These are phyloP conservation scores for Rhodofomes roseus DNA, from an alignment of 1,284 basidiomycete species.

Conservation along the genomic window DNA sequence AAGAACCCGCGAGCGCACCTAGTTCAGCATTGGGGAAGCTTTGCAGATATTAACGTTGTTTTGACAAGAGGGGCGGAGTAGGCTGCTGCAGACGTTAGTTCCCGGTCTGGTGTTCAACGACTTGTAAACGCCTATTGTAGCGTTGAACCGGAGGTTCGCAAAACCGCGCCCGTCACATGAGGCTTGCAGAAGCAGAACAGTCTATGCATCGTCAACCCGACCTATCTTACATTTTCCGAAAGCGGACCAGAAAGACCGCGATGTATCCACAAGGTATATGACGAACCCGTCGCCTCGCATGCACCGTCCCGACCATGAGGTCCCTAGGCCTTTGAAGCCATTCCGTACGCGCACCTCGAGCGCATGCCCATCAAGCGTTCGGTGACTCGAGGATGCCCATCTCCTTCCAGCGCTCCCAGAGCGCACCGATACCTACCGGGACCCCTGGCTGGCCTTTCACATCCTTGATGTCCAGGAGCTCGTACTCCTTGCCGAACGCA, in stretches of 20 bases:
- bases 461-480: constrained; percentile 88
- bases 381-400: constrained; percentile 66
- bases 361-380: too few relatives aligned
- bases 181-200: background rate
- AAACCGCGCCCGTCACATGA: background rate
- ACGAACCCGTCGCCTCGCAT: constrained; percentile 22
- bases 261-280: constrained; percentile 19
- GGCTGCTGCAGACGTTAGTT: background rate
- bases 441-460: constrained; percentile 68
- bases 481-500: constrained; percentile 91
- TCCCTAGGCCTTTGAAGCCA: background rate
- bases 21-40: too few relatives aligned
- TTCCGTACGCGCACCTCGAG: background rate
- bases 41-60: background rate
- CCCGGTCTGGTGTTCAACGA: background rate
- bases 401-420: constrained; percentile 91
- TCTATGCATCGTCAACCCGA: background rate
- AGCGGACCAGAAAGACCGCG: constrained; percentile 1
- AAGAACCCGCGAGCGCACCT: background rate
- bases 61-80: background rate
- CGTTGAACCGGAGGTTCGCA: background rate
- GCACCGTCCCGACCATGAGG: constrained; percentile 3
- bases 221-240: background rate
- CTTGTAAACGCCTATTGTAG: background rate
- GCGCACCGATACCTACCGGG: constrained; percentile 73